Base-by-base conservation (phyloP, 2,329 filamentous ascomycete species). In the Dactylellina drechsleri region DNA sequence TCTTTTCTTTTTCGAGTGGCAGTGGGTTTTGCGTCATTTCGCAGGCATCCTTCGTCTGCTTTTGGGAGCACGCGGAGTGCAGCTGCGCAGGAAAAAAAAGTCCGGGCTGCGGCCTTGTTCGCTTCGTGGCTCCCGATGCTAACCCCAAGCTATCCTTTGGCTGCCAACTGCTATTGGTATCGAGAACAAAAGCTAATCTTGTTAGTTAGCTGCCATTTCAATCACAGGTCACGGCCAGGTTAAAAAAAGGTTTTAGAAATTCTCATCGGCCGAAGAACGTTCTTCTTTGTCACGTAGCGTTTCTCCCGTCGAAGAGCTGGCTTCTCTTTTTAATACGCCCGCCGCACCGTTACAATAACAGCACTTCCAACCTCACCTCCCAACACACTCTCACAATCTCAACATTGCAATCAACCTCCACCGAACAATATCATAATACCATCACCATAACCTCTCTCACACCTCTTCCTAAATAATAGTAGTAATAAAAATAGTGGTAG, bases 51-150 rank as follows among this genome's bases (percentile, higher is more conserved):
- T 26, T 15, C 5, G 6, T 54, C 31, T 36, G 31, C 31, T 36
- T 36, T 36, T 36, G 6, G 31, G 31, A 7, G 10, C 31, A 36
- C 31, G 31, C 31, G 31, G 7, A 7, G 31, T 53, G 45, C 31
- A 54, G 49, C 58, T 50, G 28, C 18, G 40, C 23, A 36, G 18
- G 16, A 26, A 36, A 18, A 47, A 15, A 18, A 18, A 15, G 43
- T 12, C 50, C 31, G 49, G 41, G 57, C 13, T 40, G n/a, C 70
- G 70, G 70, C 70, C 70, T 67, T 73, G 61, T 53, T 58, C 56
- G 70, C 62, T 62, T 74, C 70, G 70, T 61, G 65, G 70, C 70
- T 67, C 70, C 70, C 70, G 70, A 74, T 58, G 70, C 62, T 64
- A 74, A 58, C 70, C 62, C 20, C 40, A 41, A 52, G 13, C 16